phyloP scores from a whole-genome alignment of 257 asterid species.

The Verbena officinalis region DNA sequence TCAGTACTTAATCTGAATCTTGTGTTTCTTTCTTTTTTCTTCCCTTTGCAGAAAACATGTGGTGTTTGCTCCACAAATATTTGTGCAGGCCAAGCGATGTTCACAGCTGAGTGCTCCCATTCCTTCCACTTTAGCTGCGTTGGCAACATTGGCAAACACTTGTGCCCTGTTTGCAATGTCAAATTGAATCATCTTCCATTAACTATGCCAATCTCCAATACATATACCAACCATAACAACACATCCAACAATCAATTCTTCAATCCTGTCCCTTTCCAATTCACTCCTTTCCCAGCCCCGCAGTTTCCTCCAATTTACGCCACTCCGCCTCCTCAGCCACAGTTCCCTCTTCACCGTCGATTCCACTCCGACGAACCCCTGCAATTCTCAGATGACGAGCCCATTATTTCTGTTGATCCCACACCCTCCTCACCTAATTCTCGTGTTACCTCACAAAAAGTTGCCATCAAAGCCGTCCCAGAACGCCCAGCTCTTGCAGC shows the following conservation, averaged over 20 bases:
- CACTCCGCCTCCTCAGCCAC: not conserved
- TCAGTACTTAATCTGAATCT: too few species aligned
- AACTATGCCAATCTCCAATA: not conserved
- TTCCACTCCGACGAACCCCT: constrained; percentile 20
- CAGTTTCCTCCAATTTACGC: not conserved
- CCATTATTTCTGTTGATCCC: too few species aligned
- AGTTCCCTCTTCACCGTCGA: not conserved
- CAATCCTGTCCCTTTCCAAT: too few species aligned
- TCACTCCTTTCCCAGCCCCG: constrained; percentile 3
- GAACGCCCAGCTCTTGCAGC: constrained; percentile 33
- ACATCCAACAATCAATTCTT: too few species aligned
- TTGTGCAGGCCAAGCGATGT: constrained; percentile 41
- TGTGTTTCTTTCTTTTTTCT: too few species aligned
- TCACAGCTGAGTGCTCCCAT: too few species aligned
- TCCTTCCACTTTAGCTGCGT: constrained; percentile 45
- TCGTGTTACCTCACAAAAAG: constrained; percentile 4
- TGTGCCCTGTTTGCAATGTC: constrained; percentile 39
- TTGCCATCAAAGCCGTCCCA: constrained; percentile 27
- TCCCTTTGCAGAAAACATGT: constrained; percentile 45
- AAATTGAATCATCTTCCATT: constrained; percentile 31
- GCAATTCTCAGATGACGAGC: constrained; percentile 37
- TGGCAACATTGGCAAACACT: constrained; percentile 20
- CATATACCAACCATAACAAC: not conserved
- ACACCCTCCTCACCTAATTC: not conserved
- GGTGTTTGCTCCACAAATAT: constrained; percentile 32